Evolutionary conservation across 176 grass and related monocot species (phyloP), one percentile per base, ranked within the genome.

Genomic region (Carex kokanica): DNA sequence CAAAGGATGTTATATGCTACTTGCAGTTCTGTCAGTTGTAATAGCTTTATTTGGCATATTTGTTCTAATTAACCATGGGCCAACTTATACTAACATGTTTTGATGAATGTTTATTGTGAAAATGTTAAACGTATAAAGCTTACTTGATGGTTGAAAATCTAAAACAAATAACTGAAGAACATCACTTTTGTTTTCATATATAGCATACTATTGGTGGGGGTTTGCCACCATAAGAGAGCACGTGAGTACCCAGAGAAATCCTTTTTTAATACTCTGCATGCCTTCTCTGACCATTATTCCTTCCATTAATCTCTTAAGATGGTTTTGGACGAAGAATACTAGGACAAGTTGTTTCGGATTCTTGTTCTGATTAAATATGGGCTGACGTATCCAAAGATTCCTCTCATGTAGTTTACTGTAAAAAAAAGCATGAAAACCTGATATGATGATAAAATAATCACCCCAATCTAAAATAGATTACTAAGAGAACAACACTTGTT

Each of bases 311-410:
- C 95, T 62, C 88, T 97, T 81, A 97, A 93, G 84, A 91, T 97
- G 95, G 92, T 94, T 58, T 45, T 98, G 64, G 95, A 94, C 82
- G 93, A 87, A 66, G 92, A 94, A 87, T 91, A 89, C 83, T 98
- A 91, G 89, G 73, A 68, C 57, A 95, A 95, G 88, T 88, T 98
- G 87, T 69, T 68, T 69, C 3, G 68, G 2, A 13, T 47, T 72
- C 38, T 72, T 72, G 68, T 43, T 47, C 8, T 72, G 68, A 72
- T 72, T 47, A 72, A 65, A 67, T 32, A 67, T 67, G 64, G 64
- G n/a, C 2, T 70, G 36, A 18, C 1, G 2, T 43, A 41, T 32
- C 15, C 36, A 43, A 43, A 70, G 17, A 70, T 3, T 15, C 14
- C 18, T 6, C 32, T 41, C 0, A 11, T 17, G 36, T 43, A 29